phyloP scores from a whole-genome alignment of 495 filamentous ascomycete species.

The Talaromyces nanjingensis region DNA sequence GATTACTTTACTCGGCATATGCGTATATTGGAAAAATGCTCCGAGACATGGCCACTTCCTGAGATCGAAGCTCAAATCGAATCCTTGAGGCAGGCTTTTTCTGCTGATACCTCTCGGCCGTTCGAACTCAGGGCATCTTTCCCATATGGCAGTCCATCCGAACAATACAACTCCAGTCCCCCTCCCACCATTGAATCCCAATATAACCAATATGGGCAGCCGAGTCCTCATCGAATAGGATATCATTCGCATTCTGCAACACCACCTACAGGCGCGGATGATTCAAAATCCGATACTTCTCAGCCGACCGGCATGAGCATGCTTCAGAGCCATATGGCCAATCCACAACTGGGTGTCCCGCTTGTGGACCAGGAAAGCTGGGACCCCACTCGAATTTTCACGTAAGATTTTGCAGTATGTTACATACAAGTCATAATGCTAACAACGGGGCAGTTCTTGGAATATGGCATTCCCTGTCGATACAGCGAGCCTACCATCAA shows the following conservation, averaged over 20 bases:
- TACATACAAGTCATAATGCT: background rate
- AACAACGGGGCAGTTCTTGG: conserved; percentile 64
- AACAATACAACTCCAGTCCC: conserved; percentile 57
- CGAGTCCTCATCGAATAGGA: conserved; percentile 59
- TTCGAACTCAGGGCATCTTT: conserved; percentile 87
- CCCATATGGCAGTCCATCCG: conserved; percentile 75
- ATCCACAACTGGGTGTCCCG: conserved; percentile 42
- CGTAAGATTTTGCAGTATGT: conserved; percentile 51
- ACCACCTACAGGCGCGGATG: conserved; percentile 67
- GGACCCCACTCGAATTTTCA: conserved; percentile 91
- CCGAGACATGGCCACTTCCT: conserved; percentile 78
- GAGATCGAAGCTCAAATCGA: conserved; percentile 91
- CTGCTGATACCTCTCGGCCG: conserved; percentile 73
- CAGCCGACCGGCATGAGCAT: conserved; percentile 70
- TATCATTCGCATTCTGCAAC: conserved; percentile 72
- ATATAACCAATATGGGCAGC: conserved; percentile 31
- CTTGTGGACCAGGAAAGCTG: conserved; percentile 67
- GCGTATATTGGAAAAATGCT: conserved; percentile 86
- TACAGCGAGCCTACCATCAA: conserved; percentile 36
- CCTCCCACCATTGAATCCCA: conserved; percentile 50
- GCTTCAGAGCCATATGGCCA: conserved; percentile 50
- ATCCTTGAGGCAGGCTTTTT: conserved; percentile 85
- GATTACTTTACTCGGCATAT: conserved; percentile 94
- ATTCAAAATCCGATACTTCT: conserved; percentile 75
- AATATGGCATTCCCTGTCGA: conserved; percentile 80